Conservation (phyloP, 2,329 filamentous ascomycete genomes). For the Elsinoe necatrix region DNA sequence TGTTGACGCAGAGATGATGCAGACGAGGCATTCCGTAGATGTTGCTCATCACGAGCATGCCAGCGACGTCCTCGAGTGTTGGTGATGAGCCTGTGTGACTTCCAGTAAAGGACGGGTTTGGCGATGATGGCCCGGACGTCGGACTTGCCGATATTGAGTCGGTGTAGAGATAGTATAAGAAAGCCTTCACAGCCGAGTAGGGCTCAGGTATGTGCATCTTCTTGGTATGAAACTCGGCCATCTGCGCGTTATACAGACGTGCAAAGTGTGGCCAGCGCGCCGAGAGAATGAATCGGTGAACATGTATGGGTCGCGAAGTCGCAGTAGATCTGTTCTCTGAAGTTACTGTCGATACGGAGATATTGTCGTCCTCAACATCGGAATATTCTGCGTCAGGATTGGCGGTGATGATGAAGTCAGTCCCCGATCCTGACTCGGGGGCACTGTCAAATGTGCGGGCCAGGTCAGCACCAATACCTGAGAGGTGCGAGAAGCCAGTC, state of each 20-base stretch:
- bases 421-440: slow-evolving; percentile 74
- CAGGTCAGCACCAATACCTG: slow-evolving; percentile 73
- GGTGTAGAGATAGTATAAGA: slow-evolving; percentile 93
- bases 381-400: slow-evolving; percentile 50
- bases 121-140: slow-evolving; percentile 21
- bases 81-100: slow-evolving; percentile 35
- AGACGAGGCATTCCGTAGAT: slow-evolving; percentile 96
- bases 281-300: slow-evolving; percentile 89
- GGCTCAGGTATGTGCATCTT: slow-evolving; percentile 97
- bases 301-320: slow-evolving; percentile 79
- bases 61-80: slow-evolving; percentile 73
- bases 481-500: slow-evolving; percentile 42
- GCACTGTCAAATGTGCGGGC: slow-evolving; percentile 78
- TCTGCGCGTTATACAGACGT: slow-evolving; percentile 82
- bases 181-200: slow-evolving; percentile 86
- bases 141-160: slow-evolving; percentile 60
- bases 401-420: slow-evolving; percentile 87
- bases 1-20: slow-evolving; percentile 80
- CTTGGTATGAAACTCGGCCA: slow-evolving; percentile 95
- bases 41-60: slow-evolving; percentile 93
- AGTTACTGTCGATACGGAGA: slow-evolving; percentile 18
- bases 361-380: slow-evolving; percentile 36
- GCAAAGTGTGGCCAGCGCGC: slow-evolving; percentile 96
- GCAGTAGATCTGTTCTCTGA: slow-evolving; percentile 38
- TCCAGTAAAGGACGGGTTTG: slow-evolving; percentile 11